Evolutionary conservation across 805 yeast genomes (phyloP), one percentile per base, ranked within the genome.

Genomic region (Barnettozyma siamensis): DNA sequence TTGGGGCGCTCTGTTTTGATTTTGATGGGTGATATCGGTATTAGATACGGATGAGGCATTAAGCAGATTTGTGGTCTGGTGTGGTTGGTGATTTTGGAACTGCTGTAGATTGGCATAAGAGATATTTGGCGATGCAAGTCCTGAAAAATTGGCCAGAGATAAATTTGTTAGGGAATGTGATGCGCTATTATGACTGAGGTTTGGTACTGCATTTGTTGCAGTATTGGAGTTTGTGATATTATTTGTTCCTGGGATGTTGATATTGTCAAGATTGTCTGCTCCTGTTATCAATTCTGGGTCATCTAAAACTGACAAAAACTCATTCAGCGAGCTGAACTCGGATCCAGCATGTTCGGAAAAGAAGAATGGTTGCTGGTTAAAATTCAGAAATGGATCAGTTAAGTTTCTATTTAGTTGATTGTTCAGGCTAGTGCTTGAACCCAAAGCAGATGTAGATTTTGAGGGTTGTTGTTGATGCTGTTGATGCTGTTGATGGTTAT

Each of bases 331-430:
- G 47, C 88, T 80, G 57, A 89, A 88, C 63, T 89, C 97, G 17
- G 93, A 81, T 2, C 95, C 95, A 0, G 93, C 95, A 58, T 88
- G 94, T 54, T 88, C 96, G 0, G 95, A 84, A 48, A 78, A 83
- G 64, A 88, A 88, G 43, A 83, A 76, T 0, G 95, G 93, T 47
- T 80, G 85, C 44, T 80, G 86, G 31, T 53, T 53, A 31, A 50
- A 47, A 33, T 45, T 45, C 21, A 54, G 42, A 21, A 51, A 31
- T 1, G 55, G 52, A 24, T 50, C 53, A 15, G 38, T 37, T 9
- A 34, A 30, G 12, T 43, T 42, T 15, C 37, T 36, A 11, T 40
- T 39, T 5, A 33, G 13, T n/a, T 19, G 18, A 16, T 33, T 37
- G 17, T 30, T 41, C 16, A 15, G 12, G 21, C n/a, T 33, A 3